Percentiles rank a stretch among this genome's conserved stretches.
These are phyloP conservation scores for Arctostaphylos glauca DNA, from an alignment of 148 eudicot species.

Conservation along the genomic window DNA sequence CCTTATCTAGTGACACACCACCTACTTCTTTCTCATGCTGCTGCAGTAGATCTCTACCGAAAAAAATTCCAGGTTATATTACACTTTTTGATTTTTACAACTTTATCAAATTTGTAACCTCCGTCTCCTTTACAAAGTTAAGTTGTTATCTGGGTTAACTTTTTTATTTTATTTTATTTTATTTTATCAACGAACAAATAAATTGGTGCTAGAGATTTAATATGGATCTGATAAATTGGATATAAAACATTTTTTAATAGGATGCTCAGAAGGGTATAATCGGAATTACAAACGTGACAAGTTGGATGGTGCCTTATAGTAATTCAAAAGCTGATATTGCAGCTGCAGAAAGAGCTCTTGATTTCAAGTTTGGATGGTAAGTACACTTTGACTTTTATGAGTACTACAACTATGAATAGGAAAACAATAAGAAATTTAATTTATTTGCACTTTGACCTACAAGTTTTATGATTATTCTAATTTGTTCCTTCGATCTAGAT, in stretches of 20 bases:
- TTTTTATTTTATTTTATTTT: too few species aligned
- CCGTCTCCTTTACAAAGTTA: too few species aligned
- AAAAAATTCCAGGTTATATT: slow-evolving; percentile 36
- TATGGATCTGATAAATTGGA: background rate
- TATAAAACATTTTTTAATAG: slow-evolving; percentile 2
- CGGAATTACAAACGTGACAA: slow-evolving; percentile 42
- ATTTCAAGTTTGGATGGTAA: slow-evolving; percentile 62
- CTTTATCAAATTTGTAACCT: too few species aligned
- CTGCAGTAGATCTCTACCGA: slow-evolving; percentile 39
- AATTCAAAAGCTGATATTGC: slow-evolving; percentile 8
- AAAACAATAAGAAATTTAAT: too few species aligned
- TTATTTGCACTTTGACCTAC: too few species aligned
- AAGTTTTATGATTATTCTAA: too few species aligned
- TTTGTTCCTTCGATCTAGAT: too few species aligned
- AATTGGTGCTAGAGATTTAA: background rate
- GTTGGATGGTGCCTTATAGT: slow-evolving; percentile 43
- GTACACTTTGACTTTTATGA: background rate
- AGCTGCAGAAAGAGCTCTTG: slow-evolving; percentile 47
- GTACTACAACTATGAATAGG: too few species aligned
- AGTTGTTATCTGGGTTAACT: too few species aligned
- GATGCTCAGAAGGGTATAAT: slow-evolving; percentile 47
- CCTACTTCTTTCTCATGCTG: slow-evolving; percentile 54
- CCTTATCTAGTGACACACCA: slow-evolving; percentile 46
- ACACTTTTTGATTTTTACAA: too few species aligned
- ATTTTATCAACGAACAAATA: too few species aligned